Conservation (phyloP, 768 basidiomycete genomes). For the Russula earlei region DNA sequence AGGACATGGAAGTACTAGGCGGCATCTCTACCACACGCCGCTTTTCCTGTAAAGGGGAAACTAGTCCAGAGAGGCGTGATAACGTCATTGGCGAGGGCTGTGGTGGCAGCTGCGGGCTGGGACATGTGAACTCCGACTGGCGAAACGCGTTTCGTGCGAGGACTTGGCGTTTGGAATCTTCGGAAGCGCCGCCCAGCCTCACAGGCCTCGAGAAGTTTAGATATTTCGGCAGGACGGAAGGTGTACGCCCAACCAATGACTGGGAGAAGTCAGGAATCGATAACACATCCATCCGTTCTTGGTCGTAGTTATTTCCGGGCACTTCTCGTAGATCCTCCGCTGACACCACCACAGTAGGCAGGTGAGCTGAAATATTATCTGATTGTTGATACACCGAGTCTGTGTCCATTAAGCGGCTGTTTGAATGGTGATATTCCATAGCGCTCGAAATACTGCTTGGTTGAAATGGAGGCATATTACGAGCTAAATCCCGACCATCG, state of each 20-base stretch:
- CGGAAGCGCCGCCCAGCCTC: slow-evolving; percentile 35
- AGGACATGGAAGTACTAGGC: not conserved
- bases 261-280: slow-evolving; percentile 20
- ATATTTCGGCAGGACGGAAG: slow-evolving; percentile 36
- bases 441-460: not conserved
- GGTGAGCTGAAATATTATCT: slow-evolving; percentile 16
- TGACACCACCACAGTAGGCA: slow-evolving; percentile 51
- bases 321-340: too few relatives aligned
- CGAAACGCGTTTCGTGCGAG: slow-evolving; percentile 51
- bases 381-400: slow-evolving; percentile 14
- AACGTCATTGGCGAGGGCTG: slow-evolving; percentile 1
- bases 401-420: slow-evolving; percentile 15
- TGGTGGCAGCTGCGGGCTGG: not conserved
- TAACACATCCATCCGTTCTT: slow-evolving; percentile 5
- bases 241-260: slow-evolving; percentile 28
- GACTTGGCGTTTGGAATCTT: slow-evolving; percentile 34
- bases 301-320: slow-evolving; percentile 6
- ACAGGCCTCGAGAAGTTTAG: slow-evolving; percentile 60
- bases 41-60: slow-evolving; percentile 7
- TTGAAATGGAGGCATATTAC: not conserved
- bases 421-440: not conserved
- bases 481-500: not conserved
- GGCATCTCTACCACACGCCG: not conserved
- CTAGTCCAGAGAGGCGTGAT: not conserved
- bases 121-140: not conserved